Evolutionary conservation across 2,329 filamentous ascomycete species (phyloP).

Genomic region (Epichloe scottii): DNA sequence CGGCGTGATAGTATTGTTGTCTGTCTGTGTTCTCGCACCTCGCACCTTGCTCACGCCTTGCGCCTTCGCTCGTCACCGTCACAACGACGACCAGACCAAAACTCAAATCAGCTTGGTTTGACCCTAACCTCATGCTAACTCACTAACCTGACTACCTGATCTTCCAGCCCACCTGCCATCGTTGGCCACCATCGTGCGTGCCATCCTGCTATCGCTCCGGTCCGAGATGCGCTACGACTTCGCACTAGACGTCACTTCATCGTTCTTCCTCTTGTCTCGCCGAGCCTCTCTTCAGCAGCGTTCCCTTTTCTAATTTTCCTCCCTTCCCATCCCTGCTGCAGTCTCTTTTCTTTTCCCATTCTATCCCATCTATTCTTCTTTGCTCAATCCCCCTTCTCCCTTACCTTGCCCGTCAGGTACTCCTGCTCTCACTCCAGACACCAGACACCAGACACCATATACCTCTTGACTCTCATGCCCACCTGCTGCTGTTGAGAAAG

Average conservation of each 20-base stretch:
- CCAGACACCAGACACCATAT: background rate
- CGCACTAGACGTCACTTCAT: constrained; percentile 1
- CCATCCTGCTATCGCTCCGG: background rate
- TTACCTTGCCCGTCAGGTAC: background rate
- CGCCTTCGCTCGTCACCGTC: background rate
- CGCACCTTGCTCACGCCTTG: background rate
- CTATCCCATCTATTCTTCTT: background rate
- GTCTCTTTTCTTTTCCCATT: background rate
- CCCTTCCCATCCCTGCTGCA: background rate
- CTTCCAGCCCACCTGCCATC: background rate
- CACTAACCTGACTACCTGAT: background rate
- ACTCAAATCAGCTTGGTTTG: background rate
- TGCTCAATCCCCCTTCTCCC: background rate
- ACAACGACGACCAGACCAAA: background rate
- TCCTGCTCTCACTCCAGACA: background rate
- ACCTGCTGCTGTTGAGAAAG: constrained; percentile 9
- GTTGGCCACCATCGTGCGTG: background rate
- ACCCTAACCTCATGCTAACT: background rate
- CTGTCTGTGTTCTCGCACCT: background rate
- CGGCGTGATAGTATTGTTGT: too few relatives aligned
- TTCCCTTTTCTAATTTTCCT: constrained; percentile 1
- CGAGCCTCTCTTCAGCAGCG: constrained; percentile 9
- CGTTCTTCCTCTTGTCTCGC: constrained; percentile 1
- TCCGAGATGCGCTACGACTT: constrained; percentile 6
- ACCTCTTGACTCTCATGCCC: constrained; percentile 7